These are phyloP conservation scores for Boehmeria nivea DNA, from an alignment of 306 rosid species.

Conservation along the genomic window DNA sequence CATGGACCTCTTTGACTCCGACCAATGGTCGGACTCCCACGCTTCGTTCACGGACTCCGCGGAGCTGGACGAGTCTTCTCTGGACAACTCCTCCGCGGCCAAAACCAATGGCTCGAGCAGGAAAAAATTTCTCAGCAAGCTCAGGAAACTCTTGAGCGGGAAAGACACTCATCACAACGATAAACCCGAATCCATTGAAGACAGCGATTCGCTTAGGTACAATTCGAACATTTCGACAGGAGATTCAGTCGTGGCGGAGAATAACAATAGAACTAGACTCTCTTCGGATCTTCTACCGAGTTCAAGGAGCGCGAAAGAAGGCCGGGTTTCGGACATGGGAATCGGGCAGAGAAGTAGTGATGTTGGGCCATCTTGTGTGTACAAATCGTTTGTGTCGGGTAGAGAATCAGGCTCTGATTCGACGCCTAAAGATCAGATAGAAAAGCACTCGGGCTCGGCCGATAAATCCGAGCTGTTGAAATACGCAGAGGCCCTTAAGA, in stretches of 20 bases:
- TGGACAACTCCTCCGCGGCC: conserved; percentile 33
- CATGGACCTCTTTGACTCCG: conserved; percentile 52
- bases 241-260: conserved; percentile 25
- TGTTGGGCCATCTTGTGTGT: conserved; percentile 22
- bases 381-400: conserved; percentile 26
- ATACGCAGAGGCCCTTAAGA: conserved; percentile 69
- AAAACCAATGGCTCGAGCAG: conserved; percentile 37
- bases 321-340: conserved; percentile 21
- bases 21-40: conserved; percentile 68
- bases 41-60: conserved; percentile 52
- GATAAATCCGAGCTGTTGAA: conserved; percentile 54
- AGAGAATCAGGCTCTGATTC: conserved; percentile 20
- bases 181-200: conserved; percentile 31
- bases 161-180: conserved; percentile 37
- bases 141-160: conserved; percentile 51
- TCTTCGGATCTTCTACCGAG: conserved; percentile 38
- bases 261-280: conserved; percentile 29
- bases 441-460: conserved; percentile 31
- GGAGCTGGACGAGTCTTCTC: conserved; percentile 49
- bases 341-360: conserved; percentile 19
- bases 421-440: conserved; percentile 24
- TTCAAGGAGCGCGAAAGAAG: conserved; percentile 33
- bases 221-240: conserved; percentile 30
- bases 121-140: conserved; percentile 47
- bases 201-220: conserved; percentile 24